phyloP scores from a whole-genome alignment of 805 yeast species.

The Monosporozyma aerobia region DNA sequence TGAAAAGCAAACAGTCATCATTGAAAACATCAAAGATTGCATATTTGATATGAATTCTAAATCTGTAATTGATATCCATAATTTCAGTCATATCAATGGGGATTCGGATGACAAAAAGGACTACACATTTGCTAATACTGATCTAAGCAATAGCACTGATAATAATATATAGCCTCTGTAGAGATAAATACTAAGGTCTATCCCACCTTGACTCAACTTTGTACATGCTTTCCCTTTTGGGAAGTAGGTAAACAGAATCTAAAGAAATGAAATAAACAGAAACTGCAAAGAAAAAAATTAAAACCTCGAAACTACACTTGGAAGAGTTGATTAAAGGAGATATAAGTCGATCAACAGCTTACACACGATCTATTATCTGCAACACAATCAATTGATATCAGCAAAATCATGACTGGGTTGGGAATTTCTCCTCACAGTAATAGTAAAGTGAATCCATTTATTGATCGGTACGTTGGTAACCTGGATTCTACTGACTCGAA shows the following conservation, averaged over 20 bases:
- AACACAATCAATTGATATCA: not conserved
- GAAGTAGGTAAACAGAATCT: not conserved
- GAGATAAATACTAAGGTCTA: not conserved
- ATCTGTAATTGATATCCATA: constrained; percentile 12
- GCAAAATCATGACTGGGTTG: not conserved
- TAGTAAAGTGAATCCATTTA: constrained; percentile 11
- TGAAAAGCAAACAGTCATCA: constrained; percentile 15
- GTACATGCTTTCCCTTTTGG: not conserved
- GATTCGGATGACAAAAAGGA: not conserved
- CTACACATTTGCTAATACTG: not conserved
- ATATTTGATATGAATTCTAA: constrained; percentile 13
- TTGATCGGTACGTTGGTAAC: constrained; percentile 24
- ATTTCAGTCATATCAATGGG: constrained; percentile 15
- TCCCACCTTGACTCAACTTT: not conserved
- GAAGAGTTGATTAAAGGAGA: not conserved
- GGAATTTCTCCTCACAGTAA: not conserved
- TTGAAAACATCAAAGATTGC: constrained; percentile 20
- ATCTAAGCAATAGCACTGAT: not conserved
- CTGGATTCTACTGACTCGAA: constrained; percentile 3
- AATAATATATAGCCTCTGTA: not conserved
- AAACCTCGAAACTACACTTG: not conserved
- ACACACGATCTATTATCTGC: not conserved
- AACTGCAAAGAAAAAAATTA: not conserved
- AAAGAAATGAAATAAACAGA: not conserved
- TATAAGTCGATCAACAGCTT: not conserved